These are phyloP conservation scores for Ettlia oleoabundans DNA, from an alignment of 139 green algal genomes.

Conservation along the genomic window DNA sequence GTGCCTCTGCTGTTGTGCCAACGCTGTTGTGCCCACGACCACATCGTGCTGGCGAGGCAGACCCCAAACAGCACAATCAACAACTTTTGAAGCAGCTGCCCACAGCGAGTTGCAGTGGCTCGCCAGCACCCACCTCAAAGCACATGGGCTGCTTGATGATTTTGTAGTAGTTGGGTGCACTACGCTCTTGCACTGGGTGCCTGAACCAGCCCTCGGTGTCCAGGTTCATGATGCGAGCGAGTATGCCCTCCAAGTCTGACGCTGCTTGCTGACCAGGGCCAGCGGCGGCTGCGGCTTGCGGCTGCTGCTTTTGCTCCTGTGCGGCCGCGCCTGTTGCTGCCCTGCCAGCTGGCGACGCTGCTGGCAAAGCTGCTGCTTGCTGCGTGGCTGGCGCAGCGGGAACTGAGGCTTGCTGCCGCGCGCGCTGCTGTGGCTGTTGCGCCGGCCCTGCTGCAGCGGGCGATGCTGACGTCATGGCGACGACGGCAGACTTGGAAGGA, in stretches of 20 bases:
- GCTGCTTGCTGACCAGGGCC: not conserved
- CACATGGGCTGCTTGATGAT: constrained; percentile 74
- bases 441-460: not conserved
- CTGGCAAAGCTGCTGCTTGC: not conserved
- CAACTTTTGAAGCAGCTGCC: no score
- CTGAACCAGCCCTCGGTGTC: constrained; percentile 63
- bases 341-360: not conserved
- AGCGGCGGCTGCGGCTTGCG: not conserved
- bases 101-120: no score
- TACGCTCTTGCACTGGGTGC: constrained; percentile 54
- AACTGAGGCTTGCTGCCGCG: not conserved
- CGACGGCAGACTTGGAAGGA: constrained; percentile 4
- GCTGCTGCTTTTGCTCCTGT: not conserved
- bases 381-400: not conserved
- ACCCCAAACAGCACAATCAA: not conserved
- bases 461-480: no score
- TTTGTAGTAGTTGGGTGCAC: constrained; percentile 62
- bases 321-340: not conserved
- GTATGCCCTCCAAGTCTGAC: constrained; percentile 40
- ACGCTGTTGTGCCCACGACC: no score
- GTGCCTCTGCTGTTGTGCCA: no score
- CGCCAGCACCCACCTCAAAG: constrained; percentile 53
- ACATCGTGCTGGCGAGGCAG: no score
- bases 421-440: not conserved
- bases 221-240: constrained; percentile 32